Conservation (phyloP, 2,329 filamentous ascomycete genomes). For the Cryphonectria nitschkei region DNA sequence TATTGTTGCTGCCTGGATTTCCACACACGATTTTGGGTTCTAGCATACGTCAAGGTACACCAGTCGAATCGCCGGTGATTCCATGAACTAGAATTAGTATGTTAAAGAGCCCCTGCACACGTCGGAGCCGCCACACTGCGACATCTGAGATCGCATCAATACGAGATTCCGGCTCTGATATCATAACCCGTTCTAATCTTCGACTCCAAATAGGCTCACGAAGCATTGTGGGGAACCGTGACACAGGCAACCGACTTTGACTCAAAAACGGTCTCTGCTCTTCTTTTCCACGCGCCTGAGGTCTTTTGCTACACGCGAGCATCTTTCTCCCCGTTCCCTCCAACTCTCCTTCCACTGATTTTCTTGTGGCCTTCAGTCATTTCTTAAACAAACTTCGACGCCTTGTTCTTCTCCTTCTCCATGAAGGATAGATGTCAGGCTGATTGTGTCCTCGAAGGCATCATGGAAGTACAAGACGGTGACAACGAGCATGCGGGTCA, state of each 20-base stretch:
- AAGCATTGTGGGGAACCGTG: slow-evolving; percentile 9
- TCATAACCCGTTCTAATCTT: background rate
- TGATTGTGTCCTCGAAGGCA: background rate
- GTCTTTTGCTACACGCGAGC: background rate
- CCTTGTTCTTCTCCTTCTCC: background rate
- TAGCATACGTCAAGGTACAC: background rate
- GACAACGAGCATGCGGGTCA: slow-evolving; percentile 18
- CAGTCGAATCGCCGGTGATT: background rate
- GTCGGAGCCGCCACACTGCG: background rate
- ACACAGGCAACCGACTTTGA: slow-evolving; percentile 16
- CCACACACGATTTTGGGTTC: background rate
- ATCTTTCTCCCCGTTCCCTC: background rate
- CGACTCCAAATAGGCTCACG: background rate
- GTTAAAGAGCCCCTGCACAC: background rate
- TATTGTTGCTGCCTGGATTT: background rate
- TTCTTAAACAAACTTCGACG: background rate
- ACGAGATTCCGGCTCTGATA: background rate
- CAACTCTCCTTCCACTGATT: background rate
- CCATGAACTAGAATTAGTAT: background rate
- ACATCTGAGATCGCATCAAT: slow-evolving; percentile 14
- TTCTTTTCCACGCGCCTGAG: slow-evolving; percentile 9
- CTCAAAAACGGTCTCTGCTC: slow-evolving; percentile 20
- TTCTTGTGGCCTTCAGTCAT: background rate
- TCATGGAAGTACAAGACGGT: slow-evolving; percentile 9
- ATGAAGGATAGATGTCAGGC: slow-evolving; percentile 17